These are phyloP conservation scores for Tylopilus felleus DNA, from an alignment of 768 basidiomycete genomes.

Conservation along the genomic window DNA sequence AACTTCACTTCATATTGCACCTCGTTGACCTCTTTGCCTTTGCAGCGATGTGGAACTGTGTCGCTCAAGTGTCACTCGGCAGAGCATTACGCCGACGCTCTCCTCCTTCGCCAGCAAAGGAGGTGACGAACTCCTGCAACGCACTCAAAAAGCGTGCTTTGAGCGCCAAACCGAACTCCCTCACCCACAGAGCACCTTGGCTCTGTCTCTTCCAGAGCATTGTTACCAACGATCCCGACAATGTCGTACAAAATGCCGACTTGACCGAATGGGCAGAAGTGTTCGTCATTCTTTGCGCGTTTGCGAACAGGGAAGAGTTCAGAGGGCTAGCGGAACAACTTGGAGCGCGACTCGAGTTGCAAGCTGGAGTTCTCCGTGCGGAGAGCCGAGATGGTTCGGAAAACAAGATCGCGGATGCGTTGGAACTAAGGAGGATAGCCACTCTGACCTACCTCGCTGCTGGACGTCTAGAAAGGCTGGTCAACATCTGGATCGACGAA, in stretches of 20 bases:
- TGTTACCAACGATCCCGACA: conserved; percentile 85
- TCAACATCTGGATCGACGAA: conserved; percentile 91
- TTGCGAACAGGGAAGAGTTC: conserved; percentile 83
- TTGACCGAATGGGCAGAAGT: conserved; percentile 94
- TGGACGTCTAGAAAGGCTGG: conserved; percentile 78
- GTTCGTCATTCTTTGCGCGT: conserved; percentile 95
- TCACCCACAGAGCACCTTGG: conserved; percentile 77
- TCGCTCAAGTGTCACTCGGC: conserved; percentile 68
- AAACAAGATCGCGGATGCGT: conserved; percentile 32
- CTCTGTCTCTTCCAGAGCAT: conserved; percentile 94
- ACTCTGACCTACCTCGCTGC: conserved; percentile 93
- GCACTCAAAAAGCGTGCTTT: conserved; percentile 93
- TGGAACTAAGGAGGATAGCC: conserved; percentile 76
- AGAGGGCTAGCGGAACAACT: conserved; percentile 86
- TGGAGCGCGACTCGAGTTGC: conserved; percentile 86
- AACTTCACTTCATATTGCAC: too few relatives aligned
- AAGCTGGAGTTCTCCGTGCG: conserved; percentile 58
- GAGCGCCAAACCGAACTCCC: conserved; percentile 76
- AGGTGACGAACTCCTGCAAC: conserved; percentile 79
- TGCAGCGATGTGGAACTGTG: conserved; percentile 79
- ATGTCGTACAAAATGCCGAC: conserved; percentile 96
- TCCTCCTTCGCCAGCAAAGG: conserved; percentile 93
- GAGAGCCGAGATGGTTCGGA: conserved; percentile 41
- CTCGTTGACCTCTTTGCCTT: conserved; percentile 38
- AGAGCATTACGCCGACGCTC: conserved; percentile 91